These are phyloP conservation scores for Cyberlindnera suaveolens DNA, from an alignment of 805 yeast species.

Conservation along the genomic window DNA sequence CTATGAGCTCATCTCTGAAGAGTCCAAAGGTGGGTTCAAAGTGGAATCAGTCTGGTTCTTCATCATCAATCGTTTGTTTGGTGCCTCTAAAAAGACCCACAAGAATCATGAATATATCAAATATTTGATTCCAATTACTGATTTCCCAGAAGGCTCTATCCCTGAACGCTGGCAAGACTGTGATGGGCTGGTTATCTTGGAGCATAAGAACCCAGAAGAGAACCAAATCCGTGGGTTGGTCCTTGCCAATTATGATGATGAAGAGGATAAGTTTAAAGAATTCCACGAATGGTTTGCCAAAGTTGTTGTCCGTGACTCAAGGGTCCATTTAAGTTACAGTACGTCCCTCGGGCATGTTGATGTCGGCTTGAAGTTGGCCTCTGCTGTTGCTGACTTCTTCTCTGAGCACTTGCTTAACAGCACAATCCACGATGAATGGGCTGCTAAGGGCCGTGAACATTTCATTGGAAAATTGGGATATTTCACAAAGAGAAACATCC, in stretches of 20 bases:
- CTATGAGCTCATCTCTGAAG: constrained; percentile 20
- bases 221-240: constrained; percentile 33
- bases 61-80: neutral
- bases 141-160: constrained; percentile 3
- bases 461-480: constrained; percentile 38
- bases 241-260: constrained; percentile 26
- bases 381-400: constrained; percentile 35
- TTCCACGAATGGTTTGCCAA: constrained; percentile 33
- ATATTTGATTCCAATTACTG: constrained; percentile 1
- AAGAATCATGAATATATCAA: neutral
- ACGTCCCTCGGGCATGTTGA: constrained; percentile 4
- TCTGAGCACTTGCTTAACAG: constrained; percentile 42
- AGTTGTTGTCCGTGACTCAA: constrained; percentile 31
- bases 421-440: constrained; percentile 43
- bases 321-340: constrained; percentile 21
- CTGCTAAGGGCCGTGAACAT: constrained; percentile 34
- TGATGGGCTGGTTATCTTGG: constrained; percentile 27
- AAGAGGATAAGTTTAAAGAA: constrained; percentile 12
- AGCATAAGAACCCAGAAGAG: constrained; percentile 25
- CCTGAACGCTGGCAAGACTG: constrained; percentile 12
- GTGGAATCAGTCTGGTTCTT: constrained; percentile 25
- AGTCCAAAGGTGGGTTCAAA: constrained; percentile 28
- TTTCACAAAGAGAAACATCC: constrained; percentile 41
- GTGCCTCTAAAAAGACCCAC: neutral
- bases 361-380: constrained; percentile 20